A percentile compares a stretch with the other conserved stretches of the same genome.
phyloP scores from a whole-genome alignment of 2,329 filamentous ascomycete species.

The Colletotrichum shisoi region DNA sequence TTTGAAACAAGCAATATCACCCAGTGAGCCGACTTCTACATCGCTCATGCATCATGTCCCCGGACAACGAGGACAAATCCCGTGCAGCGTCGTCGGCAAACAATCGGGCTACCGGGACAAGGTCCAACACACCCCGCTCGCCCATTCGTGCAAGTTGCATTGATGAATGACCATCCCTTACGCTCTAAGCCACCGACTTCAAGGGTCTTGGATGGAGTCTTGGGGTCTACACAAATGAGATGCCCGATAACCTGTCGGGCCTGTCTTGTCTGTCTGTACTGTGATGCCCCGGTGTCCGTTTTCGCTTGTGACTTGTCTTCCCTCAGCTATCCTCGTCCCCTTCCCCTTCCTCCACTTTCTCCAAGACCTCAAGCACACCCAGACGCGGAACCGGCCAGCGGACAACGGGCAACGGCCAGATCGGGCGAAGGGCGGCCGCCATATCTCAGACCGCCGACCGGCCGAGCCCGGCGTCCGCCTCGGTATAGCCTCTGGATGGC shows the following conservation, averaged over 20 bases:
- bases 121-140: not conserved
- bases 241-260: slow-evolving; percentile 8
- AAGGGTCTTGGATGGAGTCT: not conserved
- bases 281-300: not conserved
- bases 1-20: slow-evolving; percentile 39
- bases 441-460: slow-evolving; percentile 10
- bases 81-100: not conserved
- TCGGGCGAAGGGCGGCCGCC: slow-evolving; percentile 22
- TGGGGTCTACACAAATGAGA: not conserved
- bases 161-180: too few species aligned
- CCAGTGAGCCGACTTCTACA: slow-evolving; percentile 27
- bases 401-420: slow-evolving; percentile 2
- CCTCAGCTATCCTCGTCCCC: not conserved
- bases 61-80: not conserved
- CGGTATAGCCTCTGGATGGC: slow-evolving; percentile 3
- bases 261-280: not conserved
- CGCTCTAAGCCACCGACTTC: not conserved
- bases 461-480: slow-evolving; percentile 6
- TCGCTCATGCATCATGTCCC: not conserved
- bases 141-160: not conserved
- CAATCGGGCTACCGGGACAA: slow-evolving; percentile 13
- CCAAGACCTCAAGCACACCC: not conserved
- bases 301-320: not conserved
- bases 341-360: not conserved
- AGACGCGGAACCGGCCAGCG: too few species aligned